phyloP scores from a whole-genome alignment of 768 basidiomycete species.

The Tulasnella sp. region DNA sequence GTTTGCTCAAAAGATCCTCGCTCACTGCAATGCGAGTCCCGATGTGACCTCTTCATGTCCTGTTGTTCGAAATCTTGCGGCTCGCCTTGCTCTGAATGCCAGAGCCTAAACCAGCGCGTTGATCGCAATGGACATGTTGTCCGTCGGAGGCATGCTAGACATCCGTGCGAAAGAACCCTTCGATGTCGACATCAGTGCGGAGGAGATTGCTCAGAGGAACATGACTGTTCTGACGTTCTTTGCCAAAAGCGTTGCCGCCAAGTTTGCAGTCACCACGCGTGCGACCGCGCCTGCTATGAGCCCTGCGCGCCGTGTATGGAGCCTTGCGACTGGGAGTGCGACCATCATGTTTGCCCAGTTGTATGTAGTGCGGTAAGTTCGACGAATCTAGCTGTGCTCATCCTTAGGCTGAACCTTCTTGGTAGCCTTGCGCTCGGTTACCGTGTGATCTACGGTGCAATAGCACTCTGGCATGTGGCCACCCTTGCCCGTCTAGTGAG shows the following conservation, averaged over 20 bases:
- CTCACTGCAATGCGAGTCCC: slow-evolving; percentile 46
- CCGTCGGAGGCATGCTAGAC: slow-evolving; percentile 47
- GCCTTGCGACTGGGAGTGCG: slow-evolving; percentile 63
- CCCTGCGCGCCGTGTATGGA: slow-evolving; percentile 67
- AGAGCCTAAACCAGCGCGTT: slow-evolving; percentile 38
- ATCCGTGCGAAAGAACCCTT: slow-evolving; percentile 56
- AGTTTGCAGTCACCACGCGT: slow-evolving; percentile 57
- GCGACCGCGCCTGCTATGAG: slow-evolving; percentile 53
- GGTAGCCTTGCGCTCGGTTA: slow-evolving; percentile 63
- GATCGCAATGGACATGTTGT: neutral
- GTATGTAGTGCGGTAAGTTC: slow-evolving; percentile 68
- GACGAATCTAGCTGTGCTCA: neutral
- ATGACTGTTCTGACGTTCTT: slow-evolving; percentile 50
- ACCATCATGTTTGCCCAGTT: slow-evolving; percentile 59
- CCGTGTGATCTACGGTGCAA: slow-evolving; percentile 65
- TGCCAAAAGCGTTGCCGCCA: slow-evolving; percentile 59
- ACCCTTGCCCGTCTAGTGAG: slow-evolving; percentile 68
- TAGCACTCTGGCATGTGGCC: slow-evolving; percentile 57
- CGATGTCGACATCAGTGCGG: slow-evolving; percentile 63
- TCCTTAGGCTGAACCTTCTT: neutral
- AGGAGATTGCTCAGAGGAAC: slow-evolving; percentile 52
- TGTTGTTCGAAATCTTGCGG: slow-evolving; percentile 61
- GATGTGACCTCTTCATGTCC: slow-evolving; percentile 52
- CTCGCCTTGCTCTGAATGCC: slow-evolving; percentile 56
- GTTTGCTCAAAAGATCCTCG: slow-evolving; percentile 54